These are phyloP conservation scores for Ceratocystis papillata DNA, from an alignment of 2,329 filamentous ascomycete genomes.

Conservation along the genomic window DNA sequence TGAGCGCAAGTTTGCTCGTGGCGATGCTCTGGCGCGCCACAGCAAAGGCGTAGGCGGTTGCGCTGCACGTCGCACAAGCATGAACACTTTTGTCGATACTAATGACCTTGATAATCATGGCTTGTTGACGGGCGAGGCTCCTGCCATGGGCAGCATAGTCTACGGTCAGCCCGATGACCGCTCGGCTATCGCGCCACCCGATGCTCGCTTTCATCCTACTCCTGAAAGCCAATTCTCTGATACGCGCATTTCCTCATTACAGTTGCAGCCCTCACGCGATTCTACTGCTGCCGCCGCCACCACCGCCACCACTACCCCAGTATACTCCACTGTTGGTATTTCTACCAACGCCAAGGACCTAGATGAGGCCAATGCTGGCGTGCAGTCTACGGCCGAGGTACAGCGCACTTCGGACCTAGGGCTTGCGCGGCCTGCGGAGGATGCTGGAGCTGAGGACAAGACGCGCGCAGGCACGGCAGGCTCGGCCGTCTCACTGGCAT, in stretches of 20 bases:
- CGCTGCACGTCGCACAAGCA: conserved; percentile 77
- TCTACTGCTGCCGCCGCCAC: conserved; percentile 32
- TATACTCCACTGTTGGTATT: conserved; percentile 63
- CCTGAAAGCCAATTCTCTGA: conserved; percentile 18
- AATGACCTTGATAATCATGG: conserved; percentile 55
- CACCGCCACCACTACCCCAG: conserved; percentile 36
- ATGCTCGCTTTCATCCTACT: conserved; percentile 11
- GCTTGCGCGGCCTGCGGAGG: conserved; percentile 27
- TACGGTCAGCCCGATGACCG: conserved; percentile 40
- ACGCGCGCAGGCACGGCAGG: neutral
- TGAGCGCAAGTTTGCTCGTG: conserved; percentile 85
- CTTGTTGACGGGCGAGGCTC: conserved; percentile 43
- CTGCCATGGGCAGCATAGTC: conserved; percentile 36
- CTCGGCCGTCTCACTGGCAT: neutral
- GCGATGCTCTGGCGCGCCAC: conserved; percentile 86
- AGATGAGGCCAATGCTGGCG: conserved; percentile 49
- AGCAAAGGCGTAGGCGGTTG: conserved; percentile 94
- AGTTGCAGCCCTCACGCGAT: conserved; percentile 19
- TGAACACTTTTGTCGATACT: conserved; percentile 69
- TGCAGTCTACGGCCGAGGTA: conserved; percentile 29
- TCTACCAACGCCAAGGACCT: conserved; percentile 75
- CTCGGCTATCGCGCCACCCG: conserved; percentile 33
- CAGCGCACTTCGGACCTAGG: conserved; percentile 40
- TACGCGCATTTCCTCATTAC: conserved; percentile 17
- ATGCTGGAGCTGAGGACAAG: conserved; percentile 41